Evolutionary conservation across 2,329 filamentous ascomycete species (phyloP), one percentile per base, ranked within the genome.

Genomic region (Nothomitra cinnamomea): DNA sequence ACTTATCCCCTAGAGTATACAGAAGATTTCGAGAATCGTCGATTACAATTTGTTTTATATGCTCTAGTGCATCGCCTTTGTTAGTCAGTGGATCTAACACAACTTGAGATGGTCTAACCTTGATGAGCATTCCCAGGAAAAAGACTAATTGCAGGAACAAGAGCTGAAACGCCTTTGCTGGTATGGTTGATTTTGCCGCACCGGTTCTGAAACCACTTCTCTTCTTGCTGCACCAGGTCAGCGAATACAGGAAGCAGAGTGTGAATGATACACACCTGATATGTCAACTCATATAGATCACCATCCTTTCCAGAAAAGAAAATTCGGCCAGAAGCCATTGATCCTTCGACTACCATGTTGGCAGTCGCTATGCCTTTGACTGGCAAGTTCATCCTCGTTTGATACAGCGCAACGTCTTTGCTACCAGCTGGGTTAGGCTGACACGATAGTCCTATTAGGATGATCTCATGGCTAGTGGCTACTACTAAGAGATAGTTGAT

Each of bases 141-240:
- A 17, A 45, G 60, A 57, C n/a, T 47, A 53, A 54, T 47, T 51
- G 41, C 57, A 58, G 25, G 59, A 54, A 28, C 51, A 40, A 55
- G 49, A 25, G 1, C 74, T 10, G 78, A 82, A 72, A 85, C 82
- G 35, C 83, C 82, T 2, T 78, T 80, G 64, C 78, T 83, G 50
- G 83, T 90, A 65, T 95, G 92, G 64, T 94, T 94, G 58, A 90
- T 81, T 68, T 89, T 95, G 56, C 83, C 82, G 64, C 87, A 94
- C 59, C 85, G 79, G 66, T 82, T 88, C 53, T 85, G 83, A 64
- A 98, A 98, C 92, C 92, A 98, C 61, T 85, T 84, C 68, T 98
- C 92, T 66, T 96, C 88, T 63, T 95, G 88, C 67, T 96, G 13
- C 45, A 17, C 25, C 13, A 7, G 3, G 45, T 49, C 45, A 49